Conservation (phyloP, 805 yeast genomes). For the Sugiyamaella chiloensis region DNA sequence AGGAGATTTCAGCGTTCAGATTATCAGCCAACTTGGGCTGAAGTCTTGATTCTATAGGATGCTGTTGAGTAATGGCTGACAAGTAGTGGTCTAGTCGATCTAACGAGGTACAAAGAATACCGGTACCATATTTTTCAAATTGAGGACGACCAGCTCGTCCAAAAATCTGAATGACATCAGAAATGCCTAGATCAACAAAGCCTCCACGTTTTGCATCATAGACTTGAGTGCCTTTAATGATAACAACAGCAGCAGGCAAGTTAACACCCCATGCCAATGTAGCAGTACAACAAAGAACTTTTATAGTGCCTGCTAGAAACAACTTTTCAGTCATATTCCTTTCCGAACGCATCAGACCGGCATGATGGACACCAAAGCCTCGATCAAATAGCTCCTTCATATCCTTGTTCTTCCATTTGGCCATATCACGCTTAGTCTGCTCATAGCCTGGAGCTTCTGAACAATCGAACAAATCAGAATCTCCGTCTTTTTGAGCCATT, state of each 20-base stretch:
- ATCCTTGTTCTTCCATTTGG: constrained; percentile 52
- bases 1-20: constrained; percentile 90
- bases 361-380: constrained; percentile 96
- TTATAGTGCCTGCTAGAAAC: constrained; percentile 81
- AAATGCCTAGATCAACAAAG: constrained; percentile 84
- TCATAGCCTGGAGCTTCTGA: constrained; percentile 37
- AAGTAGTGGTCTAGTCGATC: constrained; percentile 85
- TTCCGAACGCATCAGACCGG: constrained; percentile 92
- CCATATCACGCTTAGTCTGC: constrained; percentile 33
- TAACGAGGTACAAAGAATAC: constrained; percentile 78
- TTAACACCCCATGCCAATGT: constrained; percentile 99
- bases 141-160: constrained; percentile 99
- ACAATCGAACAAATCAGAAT: constrained; percentile 57
- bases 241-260: constrained; percentile 95
- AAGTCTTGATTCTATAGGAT: constrained; percentile 88
- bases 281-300: constrained; percentile 91
- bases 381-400: constrained; percentile 69
- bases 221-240: constrained; percentile 93
- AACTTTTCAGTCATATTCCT: constrained; percentile 84
- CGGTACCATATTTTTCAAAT: constrained; percentile 87
- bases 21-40: constrained; percentile 81
- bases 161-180: constrained; percentile 95
- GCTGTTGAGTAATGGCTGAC: constrained; percentile 87
- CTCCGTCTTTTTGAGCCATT: constrained; percentile 62
- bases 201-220: constrained; percentile 96